Conservation (phyloP, 208 protist species). For the Leishmania guyanensis region DNA sequence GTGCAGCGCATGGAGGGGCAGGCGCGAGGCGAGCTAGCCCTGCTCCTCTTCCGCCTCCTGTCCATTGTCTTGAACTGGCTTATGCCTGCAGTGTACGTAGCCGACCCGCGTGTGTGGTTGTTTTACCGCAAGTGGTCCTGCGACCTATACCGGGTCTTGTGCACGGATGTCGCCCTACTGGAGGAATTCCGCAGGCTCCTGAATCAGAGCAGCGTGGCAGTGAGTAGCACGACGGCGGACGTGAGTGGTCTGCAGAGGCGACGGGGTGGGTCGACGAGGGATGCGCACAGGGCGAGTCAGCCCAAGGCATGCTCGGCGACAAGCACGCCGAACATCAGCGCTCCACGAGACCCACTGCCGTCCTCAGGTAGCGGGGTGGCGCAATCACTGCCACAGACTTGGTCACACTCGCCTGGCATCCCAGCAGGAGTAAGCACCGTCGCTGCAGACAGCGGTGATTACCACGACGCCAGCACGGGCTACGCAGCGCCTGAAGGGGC, state of each 20-base stretch:
- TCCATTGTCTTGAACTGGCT: slow-evolving; percentile 76
- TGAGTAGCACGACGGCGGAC: slow-evolving; percentile 1
- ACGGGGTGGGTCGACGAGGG: background rate
- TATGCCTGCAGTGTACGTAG: slow-evolving; percentile 72
- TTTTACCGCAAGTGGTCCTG: slow-evolving; percentile 89
- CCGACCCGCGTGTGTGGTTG: slow-evolving; percentile 50
- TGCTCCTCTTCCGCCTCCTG: slow-evolving; percentile 79
- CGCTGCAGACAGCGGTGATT: background rate
- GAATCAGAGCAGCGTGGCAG: slow-evolving; percentile 32
- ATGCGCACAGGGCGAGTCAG: background rate
- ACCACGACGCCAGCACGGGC: background rate
- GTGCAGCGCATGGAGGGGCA: slow-evolving; percentile 45
- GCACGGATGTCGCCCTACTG: slow-evolving; percentile 58
- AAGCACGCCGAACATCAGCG: background rate
- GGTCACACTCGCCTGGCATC: background rate
- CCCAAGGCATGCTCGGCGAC: background rate
- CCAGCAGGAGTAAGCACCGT: background rate
- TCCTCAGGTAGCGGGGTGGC: background rate
- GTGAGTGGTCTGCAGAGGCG: background rate
- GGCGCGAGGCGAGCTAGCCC: slow-evolving; percentile 67
- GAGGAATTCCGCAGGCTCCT: slow-evolving; percentile 55
- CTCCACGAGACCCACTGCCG: background rate
- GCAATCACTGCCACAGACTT: slow-evolving; percentile 1
- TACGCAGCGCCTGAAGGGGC: background rate
- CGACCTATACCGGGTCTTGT: slow-evolving; percentile 76